Conservation (phyloP, 1,139 yeast species). For the Kodamaea ohmeri region DNA sequence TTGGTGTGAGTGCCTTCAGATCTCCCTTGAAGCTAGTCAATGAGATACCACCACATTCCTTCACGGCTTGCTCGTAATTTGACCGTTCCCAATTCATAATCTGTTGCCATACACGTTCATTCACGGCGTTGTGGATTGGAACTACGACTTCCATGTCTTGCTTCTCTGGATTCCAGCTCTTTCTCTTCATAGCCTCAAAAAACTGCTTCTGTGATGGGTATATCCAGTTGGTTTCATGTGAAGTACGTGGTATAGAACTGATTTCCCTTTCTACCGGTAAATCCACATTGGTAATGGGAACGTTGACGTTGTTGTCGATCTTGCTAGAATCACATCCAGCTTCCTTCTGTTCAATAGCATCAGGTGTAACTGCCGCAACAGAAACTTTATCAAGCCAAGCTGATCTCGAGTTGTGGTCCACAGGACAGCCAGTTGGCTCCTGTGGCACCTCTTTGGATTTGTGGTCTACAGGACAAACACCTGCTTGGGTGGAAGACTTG, state of each 20-base stretch:
- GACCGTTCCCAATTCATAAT: conserved; percentile 78
- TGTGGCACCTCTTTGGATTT: not conserved
- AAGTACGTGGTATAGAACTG: conserved; percentile 83
- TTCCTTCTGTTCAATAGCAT: conserved; percentile 35
- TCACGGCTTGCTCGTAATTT: conserved; percentile 48
- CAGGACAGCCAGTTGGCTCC: conserved; percentile 23
- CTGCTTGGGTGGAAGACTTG: not conserved
- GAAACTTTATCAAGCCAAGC: conserved; percentile 29
- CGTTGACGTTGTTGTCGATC: conserved; percentile 7
- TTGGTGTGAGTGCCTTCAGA: conserved; percentile 77
- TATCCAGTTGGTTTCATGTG: conserved; percentile 69
- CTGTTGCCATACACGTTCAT: conserved; percentile 89
- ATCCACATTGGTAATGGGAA: conserved; percentile 22
- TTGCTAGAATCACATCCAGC: conserved; percentile 47
- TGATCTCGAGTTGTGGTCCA: conserved; percentile 22
- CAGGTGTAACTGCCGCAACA: conserved; percentile 29
- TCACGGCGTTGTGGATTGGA: conserved; percentile 91
- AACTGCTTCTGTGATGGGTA: conserved; percentile 96
- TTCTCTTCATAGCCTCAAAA: conserved; percentile 89
- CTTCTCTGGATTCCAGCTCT: conserved; percentile 81
- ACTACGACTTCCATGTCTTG: conserved; percentile 87
- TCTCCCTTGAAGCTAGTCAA: conserved; percentile 89
- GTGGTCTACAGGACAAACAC: conserved; percentile 1
- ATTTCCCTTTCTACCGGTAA: conserved; percentile 71
- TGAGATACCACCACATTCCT: conserved; percentile 76